These are phyloP conservation scores for Beauveria bassiana DNA, from an alignment of 2,329 filamentous ascomycete genomes.

Conservation along the genomic window DNA sequence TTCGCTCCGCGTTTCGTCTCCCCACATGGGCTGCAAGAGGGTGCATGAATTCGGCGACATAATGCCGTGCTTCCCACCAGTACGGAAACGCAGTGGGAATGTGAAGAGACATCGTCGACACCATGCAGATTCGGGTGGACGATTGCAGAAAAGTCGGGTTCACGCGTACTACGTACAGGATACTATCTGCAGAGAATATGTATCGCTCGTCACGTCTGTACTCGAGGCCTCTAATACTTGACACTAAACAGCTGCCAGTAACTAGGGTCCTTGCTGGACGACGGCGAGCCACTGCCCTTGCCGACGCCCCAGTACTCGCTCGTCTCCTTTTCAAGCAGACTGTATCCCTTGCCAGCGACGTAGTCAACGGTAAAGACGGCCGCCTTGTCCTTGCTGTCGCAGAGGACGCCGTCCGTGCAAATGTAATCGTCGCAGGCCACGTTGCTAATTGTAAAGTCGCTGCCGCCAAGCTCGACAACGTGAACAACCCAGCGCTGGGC, in stretches of 20 bases:
- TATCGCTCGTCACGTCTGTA: not conserved
- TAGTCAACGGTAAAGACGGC: slow-evolving; percentile 16
- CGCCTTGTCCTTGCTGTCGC: slow-evolving; percentile 12
- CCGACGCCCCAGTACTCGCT: slow-evolving; percentile 1
- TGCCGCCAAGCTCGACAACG: slow-evolving; percentile 22
- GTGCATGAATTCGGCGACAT: not conserved
- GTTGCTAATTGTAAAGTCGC: slow-evolving; percentile 21
- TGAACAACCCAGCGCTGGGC: slow-evolving; percentile 44
- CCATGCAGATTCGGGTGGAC: not conserved
- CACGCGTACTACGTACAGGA: not conserved
- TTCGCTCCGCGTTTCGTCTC: not conserved
- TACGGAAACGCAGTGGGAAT: not conserved
- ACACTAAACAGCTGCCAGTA: slow-evolving; percentile 11
- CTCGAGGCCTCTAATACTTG: slow-evolving; percentile 2
- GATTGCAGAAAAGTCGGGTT: not conserved
- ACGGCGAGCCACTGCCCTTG: not conserved
- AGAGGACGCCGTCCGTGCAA: slow-evolving; percentile 11
- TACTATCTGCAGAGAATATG: not conserved
- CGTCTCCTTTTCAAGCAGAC: slow-evolving; percentile 12
- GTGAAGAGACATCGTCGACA: not conserved
- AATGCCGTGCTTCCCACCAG: not conserved
- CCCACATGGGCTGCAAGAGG: no score
- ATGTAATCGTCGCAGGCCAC: slow-evolving; percentile 18
- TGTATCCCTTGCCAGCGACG: slow-evolving; percentile 15
- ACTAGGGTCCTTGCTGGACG: not conserved